Base-by-base conservation (phyloP, 305 asterid species). In the Fraxinus baroniana region DNA sequence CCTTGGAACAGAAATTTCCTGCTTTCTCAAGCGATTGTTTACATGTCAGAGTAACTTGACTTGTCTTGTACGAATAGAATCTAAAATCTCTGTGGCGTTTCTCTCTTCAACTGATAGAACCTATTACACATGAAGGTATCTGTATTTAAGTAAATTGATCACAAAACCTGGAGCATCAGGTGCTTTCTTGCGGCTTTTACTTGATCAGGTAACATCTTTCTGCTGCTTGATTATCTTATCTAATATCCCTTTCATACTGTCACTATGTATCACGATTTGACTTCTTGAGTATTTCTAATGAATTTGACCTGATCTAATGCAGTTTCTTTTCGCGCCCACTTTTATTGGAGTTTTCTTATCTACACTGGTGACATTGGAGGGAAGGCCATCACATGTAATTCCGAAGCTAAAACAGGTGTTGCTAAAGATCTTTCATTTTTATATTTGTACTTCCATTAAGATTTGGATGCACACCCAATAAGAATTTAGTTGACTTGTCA, bases 381-480 rank as follows among this genome's bases (percentile, higher is more conserved):
- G 99, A 74, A 89, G 83, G 82, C 93, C 98, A 64, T 89, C 95
- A 12, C 85, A 88, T 78, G 94, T 94, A 76, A 86, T 94, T 86
- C 99, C 98, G 33, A 96, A 94, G 93, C 97, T 96, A 84, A 74
- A 89, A 83, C 98, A 96, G 98, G 99, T 96, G 66, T 5, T 80
- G 0, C 39, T 68, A 36, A 52, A 74, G 79, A 70, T 60, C 12
- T 49, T 39, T 32, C 33, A 32, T 32, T 32, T 32, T 32, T 32
- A 32, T 32, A 32, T 3, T 32, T 32, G 33, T 32, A 32, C 33
- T 32, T 76, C 9, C 5, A 18, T 70, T 66, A n/a, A 30, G 46
- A 62, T 60, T 73, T 46, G 64, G 49, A 33, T 39, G 24, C 79
- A 41, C 24, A 28, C 39, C 5, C 55, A 81, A 76, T 60, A 18